These are phyloP conservation scores for Mallotus nudiflorus DNA, from an alignment of 345 rosid species.

Conservation along the genomic window DNA sequence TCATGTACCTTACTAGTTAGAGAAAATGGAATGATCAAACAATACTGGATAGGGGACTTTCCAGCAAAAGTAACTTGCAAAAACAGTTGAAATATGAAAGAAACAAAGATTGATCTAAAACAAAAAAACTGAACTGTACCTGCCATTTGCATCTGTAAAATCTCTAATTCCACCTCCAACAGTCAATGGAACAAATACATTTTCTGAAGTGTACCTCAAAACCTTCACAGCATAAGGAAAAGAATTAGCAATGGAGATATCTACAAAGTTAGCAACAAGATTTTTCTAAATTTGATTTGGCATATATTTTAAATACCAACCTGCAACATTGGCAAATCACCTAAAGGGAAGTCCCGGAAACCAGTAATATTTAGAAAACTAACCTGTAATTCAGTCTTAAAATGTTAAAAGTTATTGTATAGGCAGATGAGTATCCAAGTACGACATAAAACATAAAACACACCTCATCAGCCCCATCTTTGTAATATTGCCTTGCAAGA, in stretches of 20 bases:
- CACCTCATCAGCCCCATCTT: slow-evolving; percentile 97
- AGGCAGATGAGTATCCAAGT: not conserved
- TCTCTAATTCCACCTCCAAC: slow-evolving; percentile 99
- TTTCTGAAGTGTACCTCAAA: slow-evolving; percentile 83
- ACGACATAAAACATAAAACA: slow-evolving; percentile 13
- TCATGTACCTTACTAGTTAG: not conserved
- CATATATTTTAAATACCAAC: slow-evolving; percentile 36
- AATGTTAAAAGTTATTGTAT: slow-evolving; percentile 4
- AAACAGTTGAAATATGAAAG: not conserved
- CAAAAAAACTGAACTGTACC: slow-evolving; percentile 41
- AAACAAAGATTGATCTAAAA: not conserved
- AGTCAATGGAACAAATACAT: slow-evolving; percentile 94
- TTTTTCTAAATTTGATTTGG: not conserved
- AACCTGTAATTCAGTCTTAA: slow-evolving; percentile 52
- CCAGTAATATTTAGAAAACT: slow-evolving; percentile 93
- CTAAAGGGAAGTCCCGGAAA: slow-evolving; percentile 91
- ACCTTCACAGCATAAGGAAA: slow-evolving; percentile 49
- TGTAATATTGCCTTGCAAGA: slow-evolving; percentile 84
- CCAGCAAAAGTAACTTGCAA: not conserved
- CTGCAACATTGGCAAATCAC: slow-evolving; percentile 98
- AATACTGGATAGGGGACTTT: not conserved
- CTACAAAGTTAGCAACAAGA: not conserved
- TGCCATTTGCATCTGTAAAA: slow-evolving; percentile 92
- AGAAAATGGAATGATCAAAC: not conserved
- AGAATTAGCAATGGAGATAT: slow-evolving; percentile 2